A percentile compares a stretch with the other conserved stretches of the same genome.
These are phyloP conservation scores for Mycena galopus DNA, from an alignment of 768 basidiomycete genomes.

Conservation along the genomic window DNA sequence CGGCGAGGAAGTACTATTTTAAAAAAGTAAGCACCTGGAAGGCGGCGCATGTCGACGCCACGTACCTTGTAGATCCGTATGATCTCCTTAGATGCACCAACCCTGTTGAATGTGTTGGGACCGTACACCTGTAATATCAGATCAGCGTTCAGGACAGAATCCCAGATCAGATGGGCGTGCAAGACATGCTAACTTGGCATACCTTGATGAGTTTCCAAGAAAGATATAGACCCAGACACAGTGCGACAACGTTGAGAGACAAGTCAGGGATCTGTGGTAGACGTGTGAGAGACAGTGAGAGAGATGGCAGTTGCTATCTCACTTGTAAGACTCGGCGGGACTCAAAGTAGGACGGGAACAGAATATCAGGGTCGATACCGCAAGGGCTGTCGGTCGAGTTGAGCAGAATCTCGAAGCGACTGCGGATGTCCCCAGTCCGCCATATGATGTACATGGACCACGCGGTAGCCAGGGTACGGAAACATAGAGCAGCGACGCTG, in stretches of 20 bases:
- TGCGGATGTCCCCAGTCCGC: constrained; percentile 29
- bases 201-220: constrained; percentile 35
- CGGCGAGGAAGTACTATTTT: constrained; percentile 44
- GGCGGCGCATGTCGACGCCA: neutral
- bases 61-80: constrained; percentile 51
- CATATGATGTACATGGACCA: constrained; percentile 38
- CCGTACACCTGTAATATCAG: constrained; percentile 24
- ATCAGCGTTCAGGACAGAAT: neutral
- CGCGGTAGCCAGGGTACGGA: constrained; percentile 31
- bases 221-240: constrained; percentile 28
- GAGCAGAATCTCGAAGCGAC: constrained; percentile 27
- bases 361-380: constrained; percentile 14
- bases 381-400: constrained; percentile 32
- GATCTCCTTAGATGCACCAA: constrained; percentile 50
- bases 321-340: constrained; percentile 30
- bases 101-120: constrained; percentile 48
- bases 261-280: constrained; percentile 30
- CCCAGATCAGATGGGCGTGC: neutral
- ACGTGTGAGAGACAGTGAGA: neutral
- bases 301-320: neutral
- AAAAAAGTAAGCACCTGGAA: neutral
- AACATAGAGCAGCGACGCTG: constrained; percentile 33
- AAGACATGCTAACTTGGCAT: neutral
- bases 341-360: constrained; percentile 33
- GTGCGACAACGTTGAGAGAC: constrained; percentile 26